Base-by-base conservation (phyloP, 1,284 basidiomycete genomes). In the Athelia sp. region DNA sequence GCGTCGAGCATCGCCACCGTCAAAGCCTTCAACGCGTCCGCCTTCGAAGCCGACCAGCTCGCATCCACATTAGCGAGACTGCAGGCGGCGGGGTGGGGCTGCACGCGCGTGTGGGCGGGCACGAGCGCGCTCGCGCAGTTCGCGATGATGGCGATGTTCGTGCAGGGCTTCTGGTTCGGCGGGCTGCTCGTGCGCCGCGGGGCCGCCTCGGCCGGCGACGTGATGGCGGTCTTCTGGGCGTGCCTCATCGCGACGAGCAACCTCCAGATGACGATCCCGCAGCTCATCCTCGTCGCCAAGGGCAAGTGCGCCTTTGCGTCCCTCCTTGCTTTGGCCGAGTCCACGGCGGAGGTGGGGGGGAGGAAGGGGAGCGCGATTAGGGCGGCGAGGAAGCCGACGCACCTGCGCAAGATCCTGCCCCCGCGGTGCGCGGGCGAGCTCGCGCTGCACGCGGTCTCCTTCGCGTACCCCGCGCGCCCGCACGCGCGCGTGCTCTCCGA, bases 141-240 rank as follows among this genome's bases (percentile, higher is more conserved):
- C 63, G 73, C 90, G 45, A 81, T 87, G 54, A 87, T 96, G 74
- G 78, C 82, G 31, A 98, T 97, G 82, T 98, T 98, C 69, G 92
- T 98, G 10, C 89, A 94, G 61, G 94, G 90, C 1, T 98, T 98
- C 69, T 98, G 94, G 91, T 98, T 89, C 64, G 97, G 96, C 13
- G 81, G 88, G 2, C 86, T 89, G 61, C 79, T 98, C 47, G 92
- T 99, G 13, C 72, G 82, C 21, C 75, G 84, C 17, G 88, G 88
- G 3, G 81, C 77, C 51, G 75, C 83, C 47, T 72, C 71, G 1
- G 74, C 88, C 0, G 91, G 90, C 3, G 79, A 86, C 45, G 90
- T 98, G 55, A 94, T 95, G 84, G 87, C 90, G 24, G 93, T 96
- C 43, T 99, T 99, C 66, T 98, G 95, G 93, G 92, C 95, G 0